phyloP scores from a whole-genome alignment of 1,139 yeast species.

The Sugiyamaella paludigena region DNA sequence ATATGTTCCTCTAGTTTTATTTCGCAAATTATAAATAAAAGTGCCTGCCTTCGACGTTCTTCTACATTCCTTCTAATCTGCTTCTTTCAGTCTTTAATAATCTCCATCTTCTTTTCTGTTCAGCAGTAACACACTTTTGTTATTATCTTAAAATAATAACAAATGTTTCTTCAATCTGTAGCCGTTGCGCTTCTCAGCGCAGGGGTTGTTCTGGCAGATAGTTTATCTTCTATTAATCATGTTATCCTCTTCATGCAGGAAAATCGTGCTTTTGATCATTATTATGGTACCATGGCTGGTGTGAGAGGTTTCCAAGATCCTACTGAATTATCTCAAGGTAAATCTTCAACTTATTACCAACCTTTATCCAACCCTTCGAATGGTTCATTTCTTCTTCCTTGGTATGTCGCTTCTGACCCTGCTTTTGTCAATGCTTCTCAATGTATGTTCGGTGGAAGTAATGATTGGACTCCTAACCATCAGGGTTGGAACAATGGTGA shows the following conservation, averaged over 20 bases:
- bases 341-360: slow-evolving; percentile 18
- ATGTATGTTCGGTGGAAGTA: slow-evolving; percentile 28
- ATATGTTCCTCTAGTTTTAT: too few species aligned
- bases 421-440: slow-evolving; percentile 25
- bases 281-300: slow-evolving; percentile 33
- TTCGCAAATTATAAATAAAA: too few species aligned
- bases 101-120: too few species aligned
- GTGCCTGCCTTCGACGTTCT: too few species aligned
- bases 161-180: not conserved
- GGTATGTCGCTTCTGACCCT: slow-evolving; percentile 20
- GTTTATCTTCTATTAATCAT: slow-evolving; percentile 43
- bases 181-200: slow-evolving; percentile 1
- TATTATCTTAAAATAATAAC: too few species aligned
- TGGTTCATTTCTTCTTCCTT: slow-evolving; percentile 22
- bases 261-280: slow-evolving; percentile 33
- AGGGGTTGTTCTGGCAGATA: slow-evolving; percentile 51
- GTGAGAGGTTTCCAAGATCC: slow-evolving; percentile 35
- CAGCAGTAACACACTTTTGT: too few species aligned
- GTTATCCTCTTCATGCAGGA: slow-evolving; percentile 33
- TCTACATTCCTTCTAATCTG: too few species aligned
- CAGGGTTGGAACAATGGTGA: slow-evolving; percentile 29
- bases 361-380: slow-evolving; percentile 11
- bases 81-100: too few species aligned
- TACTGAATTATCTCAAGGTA: slow-evolving; percentile 18
- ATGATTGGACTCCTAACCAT: slow-evolving; percentile 30